phyloP scores from a whole-genome alignment of 2,329 filamentous ascomycete species.

The Exophiala bonariae region DNA sequence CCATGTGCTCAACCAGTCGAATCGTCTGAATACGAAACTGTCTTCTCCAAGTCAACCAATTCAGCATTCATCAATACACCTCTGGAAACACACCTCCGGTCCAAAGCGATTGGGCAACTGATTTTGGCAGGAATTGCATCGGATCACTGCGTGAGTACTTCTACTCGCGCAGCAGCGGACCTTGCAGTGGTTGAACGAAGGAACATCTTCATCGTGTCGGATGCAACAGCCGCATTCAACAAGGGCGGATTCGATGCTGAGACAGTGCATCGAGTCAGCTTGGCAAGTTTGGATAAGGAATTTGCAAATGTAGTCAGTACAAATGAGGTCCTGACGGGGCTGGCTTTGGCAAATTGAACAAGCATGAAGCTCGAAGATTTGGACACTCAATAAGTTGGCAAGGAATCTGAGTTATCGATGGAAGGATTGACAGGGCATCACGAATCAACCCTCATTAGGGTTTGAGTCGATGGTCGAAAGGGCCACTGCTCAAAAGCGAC shows the following conservation, averaged over 20 bases:
- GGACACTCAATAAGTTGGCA: conserved; percentile 9
- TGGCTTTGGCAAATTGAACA: conserved; percentile 9
- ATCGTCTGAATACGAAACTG: conserved; percentile 32
- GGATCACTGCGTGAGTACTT: conserved; percentile 53
- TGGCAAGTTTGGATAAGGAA: conserved; percentile 47
- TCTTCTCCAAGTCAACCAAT: conserved; percentile 48
- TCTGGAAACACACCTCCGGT: conserved; percentile 40
- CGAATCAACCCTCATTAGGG: conserved; percentile 16
- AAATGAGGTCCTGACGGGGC: conserved; percentile 36
- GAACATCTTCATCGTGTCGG: conserved; percentile 25
- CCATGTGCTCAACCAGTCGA: conserved; percentile 33
- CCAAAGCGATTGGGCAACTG: conserved; percentile 38
- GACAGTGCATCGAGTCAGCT: conserved; percentile 45
- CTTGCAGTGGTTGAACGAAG: conserved; percentile 41
- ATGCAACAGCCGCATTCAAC: conserved; percentile 49
- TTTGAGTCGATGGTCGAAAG: conserved; percentile 17
- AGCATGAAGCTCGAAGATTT: no score
- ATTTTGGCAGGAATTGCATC: conserved; percentile 47
- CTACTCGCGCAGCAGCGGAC: conserved; percentile 50
- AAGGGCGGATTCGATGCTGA: conserved; percentile 47
- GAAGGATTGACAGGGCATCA: no score
- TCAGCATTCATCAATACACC: conserved; percentile 48
- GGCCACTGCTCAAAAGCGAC: conserved; percentile 28
- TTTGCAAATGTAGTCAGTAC: conserved; percentile 45
- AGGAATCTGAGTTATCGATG: no score